Evolutionary conservation across 2,329 filamentous ascomycete genomes (phyloP).

Genomic region (Akanthomyces uredinophilus): DNA sequence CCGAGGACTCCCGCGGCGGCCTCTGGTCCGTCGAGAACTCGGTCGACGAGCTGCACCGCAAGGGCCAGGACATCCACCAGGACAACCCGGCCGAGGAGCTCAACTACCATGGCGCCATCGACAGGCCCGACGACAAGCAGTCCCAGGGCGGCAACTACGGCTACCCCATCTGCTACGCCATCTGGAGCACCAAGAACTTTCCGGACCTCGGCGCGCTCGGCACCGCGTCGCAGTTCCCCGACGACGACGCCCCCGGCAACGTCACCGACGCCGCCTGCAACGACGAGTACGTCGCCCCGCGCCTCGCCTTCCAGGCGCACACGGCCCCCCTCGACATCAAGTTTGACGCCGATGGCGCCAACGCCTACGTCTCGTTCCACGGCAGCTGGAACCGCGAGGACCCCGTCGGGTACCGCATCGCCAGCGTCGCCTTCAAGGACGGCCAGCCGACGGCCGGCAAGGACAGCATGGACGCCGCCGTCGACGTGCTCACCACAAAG

Average conservation of each 20-base stretch:
- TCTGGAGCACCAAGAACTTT: conserved; percentile 51
- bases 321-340: conserved; percentile 67
- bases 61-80: conserved; percentile 56
- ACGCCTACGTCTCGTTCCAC: conserved; percentile 65
- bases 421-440: conserved; percentile 34
- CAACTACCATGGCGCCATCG: conserved; percentile 63
- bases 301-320: conserved; percentile 58
- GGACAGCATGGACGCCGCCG: conserved; percentile 42
- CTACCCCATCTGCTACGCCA: conserved; percentile 64
- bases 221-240: conserved; percentile 47
- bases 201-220: conserved; percentile 37
- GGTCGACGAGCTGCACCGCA: conserved; percentile 56
- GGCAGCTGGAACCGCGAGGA: conserved; percentile 55
- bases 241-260: conserved; percentile 26
- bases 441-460: conserved; percentile 37
- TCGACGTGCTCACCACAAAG: conserved; percentile 51
- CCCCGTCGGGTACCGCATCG: conserved; percentile 44
- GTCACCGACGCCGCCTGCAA: conserved; percentile 43
- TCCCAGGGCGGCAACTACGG: conserved; percentile 55
- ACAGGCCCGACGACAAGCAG: conserved; percentile 22
- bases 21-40: conserved; percentile 65
- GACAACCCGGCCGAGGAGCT: conserved; percentile 71
- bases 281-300: conserved; percentile 40
- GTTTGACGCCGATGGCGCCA: conserved; percentile 53
- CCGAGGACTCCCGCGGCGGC: conserved; percentile 50